Percentiles rank a stretch among this genome's conserved stretches.
phyloP scores from a whole-genome alignment of 305 asterid species.

The Stenogyne calaminthoides region DNA sequence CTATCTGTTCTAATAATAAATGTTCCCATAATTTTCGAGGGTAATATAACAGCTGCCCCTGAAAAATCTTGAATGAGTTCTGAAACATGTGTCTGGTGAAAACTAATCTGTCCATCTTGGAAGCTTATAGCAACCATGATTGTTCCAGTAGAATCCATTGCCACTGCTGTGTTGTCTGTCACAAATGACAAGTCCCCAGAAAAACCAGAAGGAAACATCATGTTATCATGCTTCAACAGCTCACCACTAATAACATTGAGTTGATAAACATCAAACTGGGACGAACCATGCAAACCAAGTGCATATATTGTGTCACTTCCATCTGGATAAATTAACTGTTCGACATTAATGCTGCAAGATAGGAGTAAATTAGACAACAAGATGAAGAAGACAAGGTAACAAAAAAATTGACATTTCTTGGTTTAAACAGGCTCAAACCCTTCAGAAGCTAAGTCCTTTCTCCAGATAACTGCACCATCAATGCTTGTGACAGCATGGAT shows the following conservation, averaged over 20 bases:
- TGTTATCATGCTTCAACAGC: constrained; percentile 57
- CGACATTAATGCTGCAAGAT: constrained; percentile 68
- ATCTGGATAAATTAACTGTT: constrained; percentile 63
- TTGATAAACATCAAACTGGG: constrained; percentile 62
- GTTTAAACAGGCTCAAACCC: constrained; percentile 34
- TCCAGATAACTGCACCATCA: constrained; percentile 93
- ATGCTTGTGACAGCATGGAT: constrained; percentile 83
- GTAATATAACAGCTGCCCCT: constrained; percentile 58
- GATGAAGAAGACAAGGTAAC: neutral
- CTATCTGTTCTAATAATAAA: constrained; percentile 47
- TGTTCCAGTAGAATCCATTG: constrained; percentile 75
- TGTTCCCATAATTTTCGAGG: constrained; percentile 67
- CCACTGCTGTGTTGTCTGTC: constrained; percentile 60
- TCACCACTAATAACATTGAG: constrained; percentile 73
- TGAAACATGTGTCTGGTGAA: constrained; percentile 57
- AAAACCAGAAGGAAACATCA: constrained; percentile 59
- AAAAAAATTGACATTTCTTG: constrained; percentile 15
- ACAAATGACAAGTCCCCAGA: constrained; percentile 80
- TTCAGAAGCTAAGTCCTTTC: constrained; percentile 58
- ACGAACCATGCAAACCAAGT: constrained; percentile 58
- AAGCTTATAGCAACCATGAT: constrained; percentile 58
- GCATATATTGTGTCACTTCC: constrained; percentile 66
- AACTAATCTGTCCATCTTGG: constrained; percentile 63
- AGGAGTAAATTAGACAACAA: constrained; percentile 25
- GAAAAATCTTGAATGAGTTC: constrained; percentile 60